Evolutionary conservation across 139 green algal genomes (phyloP).

Genomic region (Coelastrella sp.): DNA sequence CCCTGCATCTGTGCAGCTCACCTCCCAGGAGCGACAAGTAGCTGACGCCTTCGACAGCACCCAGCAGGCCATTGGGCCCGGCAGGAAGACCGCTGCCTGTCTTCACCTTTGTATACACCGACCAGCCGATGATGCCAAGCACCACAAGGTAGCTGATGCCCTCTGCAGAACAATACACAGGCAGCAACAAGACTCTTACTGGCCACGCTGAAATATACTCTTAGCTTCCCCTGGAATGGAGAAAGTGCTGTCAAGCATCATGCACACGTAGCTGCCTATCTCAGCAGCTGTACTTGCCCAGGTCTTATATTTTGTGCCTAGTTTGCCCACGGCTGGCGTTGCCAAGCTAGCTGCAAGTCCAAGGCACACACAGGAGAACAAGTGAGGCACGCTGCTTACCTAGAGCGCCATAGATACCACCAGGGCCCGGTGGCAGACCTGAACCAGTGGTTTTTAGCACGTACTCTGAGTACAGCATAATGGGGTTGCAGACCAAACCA

Average conservation of each 20-base stretch:
- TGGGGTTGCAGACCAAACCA: slow-evolving; percentile 61
- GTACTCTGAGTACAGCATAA: slow-evolving; percentile 69
- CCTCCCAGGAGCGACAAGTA: slow-evolving; percentile 73
- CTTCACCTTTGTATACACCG: slow-evolving; percentile 73
- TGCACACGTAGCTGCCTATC: no score
- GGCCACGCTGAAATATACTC: not conserved
- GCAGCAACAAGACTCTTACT: not conserved
- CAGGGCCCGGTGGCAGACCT: slow-evolving; percentile 75
- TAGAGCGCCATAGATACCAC: slow-evolving; percentile 52
- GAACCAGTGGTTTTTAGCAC: slow-evolving; percentile 79
- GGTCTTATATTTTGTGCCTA: no score
- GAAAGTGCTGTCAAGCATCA: no score
- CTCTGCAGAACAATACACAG: slow-evolving; percentile 48
- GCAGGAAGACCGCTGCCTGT: slow-evolving; percentile 84
- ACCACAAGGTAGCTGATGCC: slow-evolving; percentile 79
- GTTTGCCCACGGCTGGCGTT: not conserved
- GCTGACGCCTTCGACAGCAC: slow-evolving; percentile 78
- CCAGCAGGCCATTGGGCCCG: slow-evolving; percentile 80
- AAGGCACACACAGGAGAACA: no score
- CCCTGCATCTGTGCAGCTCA: slow-evolving; percentile 16
- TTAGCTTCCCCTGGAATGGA: no score
- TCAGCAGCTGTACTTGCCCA: no score
- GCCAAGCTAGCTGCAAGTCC: no score
- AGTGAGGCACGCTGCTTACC: slow-evolving; percentile 6
- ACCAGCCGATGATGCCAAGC: slow-evolving; percentile 80